Evolutionary conservation across 495 filamentous ascomycete genomes (phyloP).

Genomic region (Aspergillus campestris): DNA sequence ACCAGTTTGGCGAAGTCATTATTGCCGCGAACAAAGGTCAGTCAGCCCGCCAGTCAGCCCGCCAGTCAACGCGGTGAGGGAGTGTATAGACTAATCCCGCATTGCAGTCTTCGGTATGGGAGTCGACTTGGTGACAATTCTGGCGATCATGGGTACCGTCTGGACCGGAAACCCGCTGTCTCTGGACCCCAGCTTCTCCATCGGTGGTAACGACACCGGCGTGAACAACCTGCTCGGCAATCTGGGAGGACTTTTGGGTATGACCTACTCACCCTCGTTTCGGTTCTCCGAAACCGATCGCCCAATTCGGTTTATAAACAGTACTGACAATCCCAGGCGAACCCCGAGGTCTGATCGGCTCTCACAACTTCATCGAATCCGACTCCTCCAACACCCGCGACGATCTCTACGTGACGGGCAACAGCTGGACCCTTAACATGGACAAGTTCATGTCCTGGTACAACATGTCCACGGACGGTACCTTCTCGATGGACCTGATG

Average conservation of each 20-base stretch:
- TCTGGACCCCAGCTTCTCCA: slow-evolving; percentile 32
- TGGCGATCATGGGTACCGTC: slow-evolving; percentile 42
- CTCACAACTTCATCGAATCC: slow-evolving; percentile 48
- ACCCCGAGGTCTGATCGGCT: slow-evolving; percentile 41
- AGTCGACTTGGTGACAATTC: slow-evolving; percentile 40
- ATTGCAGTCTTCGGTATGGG: slow-evolving; percentile 41
- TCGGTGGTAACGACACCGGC: slow-evolving; percentile 22
- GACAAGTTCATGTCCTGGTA: slow-evolving; percentile 34
- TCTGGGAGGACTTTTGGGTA: slow-evolving; percentile 20
- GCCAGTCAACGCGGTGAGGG: neutral
- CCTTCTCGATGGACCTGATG: slow-evolving; percentile 31
- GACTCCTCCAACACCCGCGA: slow-evolving; percentile 48
- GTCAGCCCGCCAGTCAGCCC: neutral
- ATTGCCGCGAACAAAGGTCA: slow-evolving; percentile 25
- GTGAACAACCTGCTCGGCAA: slow-evolving; percentile 25
- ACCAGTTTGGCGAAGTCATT: slow-evolving; percentile 17
- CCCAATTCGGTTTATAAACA: too few relatives aligned
- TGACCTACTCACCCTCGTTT: neutral
- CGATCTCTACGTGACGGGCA: slow-evolving; percentile 42
- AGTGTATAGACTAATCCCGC: neutral
- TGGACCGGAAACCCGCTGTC: slow-evolving; percentile 40
- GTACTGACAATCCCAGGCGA: slow-evolving; percentile 11
- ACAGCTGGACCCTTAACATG: slow-evolving; percentile 33
- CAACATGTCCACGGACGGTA: slow-evolving; percentile 26
- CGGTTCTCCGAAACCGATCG: neutral